phyloP scores from a whole-genome alignment of 257 asterid species.

The Solanum pennellii region DNA sequence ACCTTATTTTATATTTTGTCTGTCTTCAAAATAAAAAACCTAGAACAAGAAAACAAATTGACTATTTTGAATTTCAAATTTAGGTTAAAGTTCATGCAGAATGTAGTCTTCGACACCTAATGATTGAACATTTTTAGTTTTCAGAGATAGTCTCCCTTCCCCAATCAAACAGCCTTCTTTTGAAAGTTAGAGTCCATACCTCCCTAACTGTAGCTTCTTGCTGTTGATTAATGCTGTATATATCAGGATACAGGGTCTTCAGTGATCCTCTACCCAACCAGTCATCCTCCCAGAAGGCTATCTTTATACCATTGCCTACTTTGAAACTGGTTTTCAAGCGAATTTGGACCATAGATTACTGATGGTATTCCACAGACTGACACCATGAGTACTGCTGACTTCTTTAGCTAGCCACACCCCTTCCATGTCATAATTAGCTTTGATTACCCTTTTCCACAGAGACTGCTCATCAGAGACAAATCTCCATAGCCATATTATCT shows the following conservation, averaged over 20 bases:
- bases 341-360: background rate
- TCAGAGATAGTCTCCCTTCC: background rate
- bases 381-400: background rate
- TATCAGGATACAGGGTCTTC: background rate
- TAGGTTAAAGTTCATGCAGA: background rate
- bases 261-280: background rate
- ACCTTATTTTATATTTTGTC: background rate
- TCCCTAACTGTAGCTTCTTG: background rate
- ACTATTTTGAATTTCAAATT: background rate
- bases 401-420: background rate
- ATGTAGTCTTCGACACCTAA: background rate
- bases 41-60: background rate
- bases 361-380: background rate
- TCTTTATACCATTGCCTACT: background rate
- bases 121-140: background rate
- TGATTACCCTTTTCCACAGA: background rate
- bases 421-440: background rate
- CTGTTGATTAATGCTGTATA: background rate
- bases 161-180: background rate
- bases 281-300: background rate
- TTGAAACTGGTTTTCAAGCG: background rate
- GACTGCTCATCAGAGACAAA: background rate
- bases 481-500: background rate
- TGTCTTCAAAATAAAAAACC: background rate
- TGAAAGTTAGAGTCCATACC: background rate